phyloP scores from a whole-genome alignment of 164 flowering plant genomes.

The Warburgia ugandensis region DNA sequence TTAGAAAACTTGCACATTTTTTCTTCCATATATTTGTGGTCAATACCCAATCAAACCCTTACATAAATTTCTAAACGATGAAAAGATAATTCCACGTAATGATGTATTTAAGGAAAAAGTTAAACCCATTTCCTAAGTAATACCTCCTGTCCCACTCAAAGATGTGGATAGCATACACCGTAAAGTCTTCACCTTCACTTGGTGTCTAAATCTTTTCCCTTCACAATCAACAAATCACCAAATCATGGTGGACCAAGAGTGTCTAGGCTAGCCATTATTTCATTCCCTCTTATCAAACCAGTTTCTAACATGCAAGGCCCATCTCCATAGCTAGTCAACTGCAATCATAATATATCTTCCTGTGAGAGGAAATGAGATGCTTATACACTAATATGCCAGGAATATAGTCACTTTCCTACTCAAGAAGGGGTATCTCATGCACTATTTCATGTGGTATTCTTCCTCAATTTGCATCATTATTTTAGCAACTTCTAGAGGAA shows the following conservation, averaged over 20 bases:
- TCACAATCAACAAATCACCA: conserved; percentile 1
- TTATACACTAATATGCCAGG: too few relatives aligned
- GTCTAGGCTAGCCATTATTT: not conserved
- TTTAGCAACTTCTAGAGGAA: not conserved
- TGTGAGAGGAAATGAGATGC: not conserved
- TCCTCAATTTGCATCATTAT: conserved; percentile 3
- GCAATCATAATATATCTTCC: not conserved
- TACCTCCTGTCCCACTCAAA: too few relatives aligned
- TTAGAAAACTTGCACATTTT: too few relatives aligned
- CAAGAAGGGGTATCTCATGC: conserved; percentile 3
- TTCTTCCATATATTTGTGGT: too few relatives aligned
- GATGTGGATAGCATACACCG: too few relatives aligned
- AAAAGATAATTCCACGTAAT: too few relatives aligned
- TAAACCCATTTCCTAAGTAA: too few relatives aligned
- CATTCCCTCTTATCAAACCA: not conserved
- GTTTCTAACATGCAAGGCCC: not conserved
- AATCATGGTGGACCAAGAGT: conserved; percentile 3
- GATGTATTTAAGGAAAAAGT: too few relatives aligned
- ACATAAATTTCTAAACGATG: too few relatives aligned
- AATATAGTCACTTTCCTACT: too few relatives aligned
- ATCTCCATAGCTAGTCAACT: conserved; percentile 1
- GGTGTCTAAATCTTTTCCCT: not conserved
- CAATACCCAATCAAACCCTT: too few relatives aligned
- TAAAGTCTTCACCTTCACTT: too few relatives aligned
- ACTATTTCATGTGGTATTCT: not conserved